A percentile compares a stretch with the other conserved stretches of the same genome.
phyloP scores from a whole-genome alignment of 1,284 basidiomycete genomes.

The Golubevia sp. region DNA sequence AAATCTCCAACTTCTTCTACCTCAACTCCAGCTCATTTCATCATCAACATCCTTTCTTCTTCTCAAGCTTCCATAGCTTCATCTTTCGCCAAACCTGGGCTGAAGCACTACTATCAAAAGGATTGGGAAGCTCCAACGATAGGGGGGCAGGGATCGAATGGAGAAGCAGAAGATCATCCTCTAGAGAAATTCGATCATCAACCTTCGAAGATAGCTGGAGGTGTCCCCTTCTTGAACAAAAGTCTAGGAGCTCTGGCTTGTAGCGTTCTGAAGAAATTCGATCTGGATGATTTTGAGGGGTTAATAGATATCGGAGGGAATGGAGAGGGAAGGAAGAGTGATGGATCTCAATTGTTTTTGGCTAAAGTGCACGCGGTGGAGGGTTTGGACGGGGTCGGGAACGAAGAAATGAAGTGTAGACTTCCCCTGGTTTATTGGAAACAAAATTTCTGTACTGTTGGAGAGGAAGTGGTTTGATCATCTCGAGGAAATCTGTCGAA shows the following conservation, averaged over 20 bases:
- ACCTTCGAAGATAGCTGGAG: conserved; percentile 5
- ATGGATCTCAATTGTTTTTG: conserved; percentile 8
- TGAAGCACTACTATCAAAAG: background rate
- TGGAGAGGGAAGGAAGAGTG: conserved; percentile 1
- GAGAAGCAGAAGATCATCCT: conserved; percentile 2
- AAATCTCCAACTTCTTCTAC: background rate
- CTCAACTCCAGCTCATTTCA: conserved; percentile 9
- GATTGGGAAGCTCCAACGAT: background rate
- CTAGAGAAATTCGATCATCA: background rate
- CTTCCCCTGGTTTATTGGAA: conserved; percentile 15
- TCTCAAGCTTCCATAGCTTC: conserved; percentile 7
- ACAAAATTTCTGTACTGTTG: conserved; percentile 10
- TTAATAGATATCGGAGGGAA: background rate
- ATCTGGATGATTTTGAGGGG: conserved; percentile 2
- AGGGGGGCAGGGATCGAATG: background rate
- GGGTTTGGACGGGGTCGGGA: background rate
- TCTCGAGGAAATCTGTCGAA: too few species aligned
- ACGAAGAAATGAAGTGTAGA: background rate
- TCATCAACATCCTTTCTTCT: conserved; percentile 13
- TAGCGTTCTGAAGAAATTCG: conserved; percentile 3
- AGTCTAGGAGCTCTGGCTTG: conserved; percentile 12
- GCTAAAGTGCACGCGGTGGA: conserved; percentile 14
- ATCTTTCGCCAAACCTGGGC: conserved; percentile 12
- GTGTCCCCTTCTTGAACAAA: conserved; percentile 6
- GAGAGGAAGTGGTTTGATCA: background rate